Conservation (phyloP, 1,284 basidiomycete species). For the Wolfiporia cocos region DNA sequence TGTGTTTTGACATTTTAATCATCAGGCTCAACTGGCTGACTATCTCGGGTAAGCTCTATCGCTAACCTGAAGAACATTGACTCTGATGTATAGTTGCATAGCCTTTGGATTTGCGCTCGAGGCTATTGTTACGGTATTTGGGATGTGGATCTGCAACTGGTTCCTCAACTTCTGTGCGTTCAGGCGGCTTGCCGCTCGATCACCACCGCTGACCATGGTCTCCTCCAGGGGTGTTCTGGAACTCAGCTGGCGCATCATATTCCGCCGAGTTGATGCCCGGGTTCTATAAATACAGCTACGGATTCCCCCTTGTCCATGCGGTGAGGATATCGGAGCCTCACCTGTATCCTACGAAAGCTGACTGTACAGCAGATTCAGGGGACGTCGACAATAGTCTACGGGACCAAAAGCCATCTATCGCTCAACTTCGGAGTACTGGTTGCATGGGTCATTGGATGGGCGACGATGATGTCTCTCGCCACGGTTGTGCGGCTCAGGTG, state of each 20-base stretch:
- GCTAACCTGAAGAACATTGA: background rate
- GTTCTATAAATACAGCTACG: slow-evolving; percentile 1
- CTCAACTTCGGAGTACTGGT: slow-evolving; percentile 1
- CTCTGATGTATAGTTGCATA: background rate
- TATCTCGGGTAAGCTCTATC: background rate
- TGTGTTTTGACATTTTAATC: background rate
- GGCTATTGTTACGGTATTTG: slow-evolving; percentile 1
- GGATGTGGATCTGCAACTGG: slow-evolving; percentile 2
- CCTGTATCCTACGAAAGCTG: background rate
- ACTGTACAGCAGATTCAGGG: background rate
- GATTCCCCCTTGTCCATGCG: slow-evolving; percentile 1
- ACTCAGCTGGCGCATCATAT: slow-evolving; percentile 1
- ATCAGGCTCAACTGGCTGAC: slow-evolving; percentile 2
- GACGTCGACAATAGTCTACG: slow-evolving; percentile 2
- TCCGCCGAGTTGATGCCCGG: slow-evolving; percentile 1
- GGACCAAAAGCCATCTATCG: slow-evolving; percentile 3
- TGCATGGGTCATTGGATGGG: background rate
- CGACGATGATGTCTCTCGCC: background rate
- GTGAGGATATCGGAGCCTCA: background rate
- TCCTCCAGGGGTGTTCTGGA: slow-evolving; percentile 2
- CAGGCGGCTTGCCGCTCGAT: background rate
- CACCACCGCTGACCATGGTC: background rate
- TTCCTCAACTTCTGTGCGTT: slow-evolving; percentile 4
- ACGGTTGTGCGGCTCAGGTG: slow-evolving; percentile 1
- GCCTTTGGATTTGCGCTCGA: slow-evolving; percentile 1